A percentile compares a stretch with the other conserved stretches of the same genome.
Conservation (phyloP, 345 rosid species). For the Corchorus olitorius region DNA sequence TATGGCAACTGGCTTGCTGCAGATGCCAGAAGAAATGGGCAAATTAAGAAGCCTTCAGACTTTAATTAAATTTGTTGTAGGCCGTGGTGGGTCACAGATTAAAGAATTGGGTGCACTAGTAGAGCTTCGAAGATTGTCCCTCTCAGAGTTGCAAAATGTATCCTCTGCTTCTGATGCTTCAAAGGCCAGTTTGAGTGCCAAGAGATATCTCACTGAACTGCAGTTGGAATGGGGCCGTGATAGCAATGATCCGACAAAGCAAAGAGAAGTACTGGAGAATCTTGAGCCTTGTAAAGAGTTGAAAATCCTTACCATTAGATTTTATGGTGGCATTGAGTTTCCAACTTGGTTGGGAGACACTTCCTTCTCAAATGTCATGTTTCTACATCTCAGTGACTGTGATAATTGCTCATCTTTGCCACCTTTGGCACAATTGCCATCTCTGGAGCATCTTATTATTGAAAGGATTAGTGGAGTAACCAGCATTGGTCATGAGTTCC, state of each 20-base stretch:
- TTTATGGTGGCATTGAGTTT: conserved; percentile 20
- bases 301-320: conserved; percentile 21
- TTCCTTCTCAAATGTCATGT: conserved; percentile 17
- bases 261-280: conserved; percentile 17
- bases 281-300: conserved; percentile 23
- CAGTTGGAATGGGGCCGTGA: conserved; percentile 19
- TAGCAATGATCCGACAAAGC: not conserved
- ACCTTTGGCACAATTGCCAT: not conserved
- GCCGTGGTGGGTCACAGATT: conserved; percentile 18
- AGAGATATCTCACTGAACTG: conserved; percentile 19
- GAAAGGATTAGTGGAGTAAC: too few relatives aligned
- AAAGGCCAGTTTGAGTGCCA: conserved; percentile 14
- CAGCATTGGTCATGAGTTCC: too few relatives aligned
- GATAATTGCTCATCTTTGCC: conserved; percentile 29
- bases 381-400: conserved; percentile 8
- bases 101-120: conserved; percentile 13
- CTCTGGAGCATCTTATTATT: conserved; percentile 18
- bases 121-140: conserved; percentile 10
- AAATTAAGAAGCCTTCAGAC: conserved; percentile 16
- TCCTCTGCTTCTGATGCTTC: conserved; percentile 11
- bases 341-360: conserved; percentile 34
- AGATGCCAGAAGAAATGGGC: conserved; percentile 23
- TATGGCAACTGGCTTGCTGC: not conserved
- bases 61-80: conserved; percentile 14
- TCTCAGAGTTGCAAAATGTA: conserved; percentile 23